A percentile compares a stretch with the other conserved stretches of the same genome.
Evolutionary conservation across 2,329 filamentous ascomycete species (phyloP).

Genomic region (Clonostachys rosea): DNA sequence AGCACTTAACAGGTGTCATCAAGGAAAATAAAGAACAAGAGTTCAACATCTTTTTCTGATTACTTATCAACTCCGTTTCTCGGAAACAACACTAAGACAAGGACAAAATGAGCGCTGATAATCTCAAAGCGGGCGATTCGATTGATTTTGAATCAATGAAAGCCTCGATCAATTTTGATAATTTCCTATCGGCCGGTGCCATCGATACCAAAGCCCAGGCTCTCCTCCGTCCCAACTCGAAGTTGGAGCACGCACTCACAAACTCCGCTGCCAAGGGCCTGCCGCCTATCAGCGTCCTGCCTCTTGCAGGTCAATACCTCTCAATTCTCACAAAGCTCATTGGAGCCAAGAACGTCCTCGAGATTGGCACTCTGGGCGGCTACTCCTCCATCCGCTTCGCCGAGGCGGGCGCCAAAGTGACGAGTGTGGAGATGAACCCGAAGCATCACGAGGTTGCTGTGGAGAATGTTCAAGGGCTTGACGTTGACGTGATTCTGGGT

Average conservation of each 20-base stretch:
- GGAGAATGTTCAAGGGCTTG: slow-evolving; percentile 33
- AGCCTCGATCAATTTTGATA: not conserved
- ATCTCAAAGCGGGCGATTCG: too few species aligned
- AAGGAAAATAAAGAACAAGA: too few species aligned
- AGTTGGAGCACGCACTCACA: slow-evolving; percentile 19
- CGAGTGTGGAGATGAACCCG: slow-evolving; percentile 43
- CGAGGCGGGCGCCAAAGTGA: slow-evolving; percentile 28
- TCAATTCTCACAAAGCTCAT: slow-evolving; percentile 28
- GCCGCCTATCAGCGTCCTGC: slow-evolving; percentile 26
- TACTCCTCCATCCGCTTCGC: slow-evolving; percentile 51
- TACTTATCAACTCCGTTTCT: too few species aligned
- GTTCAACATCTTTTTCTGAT: too few species aligned
- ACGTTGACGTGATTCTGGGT: slow-evolving; percentile 38
- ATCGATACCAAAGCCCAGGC: not conserved
- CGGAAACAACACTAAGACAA: not conserved
- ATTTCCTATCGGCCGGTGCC: not conserved
- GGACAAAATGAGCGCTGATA: not conserved
- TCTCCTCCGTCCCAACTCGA: slow-evolving; percentile 3
- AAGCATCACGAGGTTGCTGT: slow-evolving; percentile 39
- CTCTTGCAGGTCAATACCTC: slow-evolving; percentile 28
- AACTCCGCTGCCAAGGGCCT: slow-evolving; percentile 24
- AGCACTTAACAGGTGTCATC: too few species aligned
- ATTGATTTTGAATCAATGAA: not conserved
- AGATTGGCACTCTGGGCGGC: slow-evolving; percentile 50
- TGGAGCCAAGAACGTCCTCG: slow-evolving; percentile 33